A percentile compares a stretch with the other conserved stretches of the same genome.
Conservation (phyloP, 2,329 filamentous ascomycete species). For the Epichloe sylvatica region DNA sequence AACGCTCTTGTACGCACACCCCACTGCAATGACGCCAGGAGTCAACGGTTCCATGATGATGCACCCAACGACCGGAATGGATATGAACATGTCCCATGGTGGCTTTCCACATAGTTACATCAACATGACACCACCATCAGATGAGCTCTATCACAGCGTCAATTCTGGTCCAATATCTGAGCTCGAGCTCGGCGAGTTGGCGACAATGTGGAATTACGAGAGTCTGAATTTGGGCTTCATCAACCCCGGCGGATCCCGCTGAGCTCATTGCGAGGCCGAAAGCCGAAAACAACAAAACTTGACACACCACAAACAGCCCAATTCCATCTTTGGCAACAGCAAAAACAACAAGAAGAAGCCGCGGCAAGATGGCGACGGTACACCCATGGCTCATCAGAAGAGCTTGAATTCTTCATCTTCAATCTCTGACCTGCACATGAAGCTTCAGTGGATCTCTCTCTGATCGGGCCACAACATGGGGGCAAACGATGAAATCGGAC, state of each 20-base stretch:
- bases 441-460: no score
- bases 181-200: conserved; percentile 20
- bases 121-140: conserved; percentile 7
- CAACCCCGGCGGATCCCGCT: conserved; percentile 3
- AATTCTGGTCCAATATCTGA: conserved; percentile 17
- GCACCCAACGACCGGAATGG: conserved; percentile 1
- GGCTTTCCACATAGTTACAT: conserved; percentile 2
- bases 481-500: no score
- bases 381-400: no score
- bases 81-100: neutral
- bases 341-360: no score
- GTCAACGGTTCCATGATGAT: neutral
- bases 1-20: neutral
- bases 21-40: neutral
- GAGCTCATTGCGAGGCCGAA: neutral
- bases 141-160: conserved; percentile 5
- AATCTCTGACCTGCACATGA: no score
- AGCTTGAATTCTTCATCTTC: no score
- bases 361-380: no score
- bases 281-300: neutral
- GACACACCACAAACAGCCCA: neutral
- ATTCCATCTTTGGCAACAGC: neutral
- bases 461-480: no score
- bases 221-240: conserved; percentile 20
- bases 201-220: conserved; percentile 21